Evolutionary conservation across 139 green algal genomes (phyloP).

Genomic region (Yamagishiella unicocca): DNA sequence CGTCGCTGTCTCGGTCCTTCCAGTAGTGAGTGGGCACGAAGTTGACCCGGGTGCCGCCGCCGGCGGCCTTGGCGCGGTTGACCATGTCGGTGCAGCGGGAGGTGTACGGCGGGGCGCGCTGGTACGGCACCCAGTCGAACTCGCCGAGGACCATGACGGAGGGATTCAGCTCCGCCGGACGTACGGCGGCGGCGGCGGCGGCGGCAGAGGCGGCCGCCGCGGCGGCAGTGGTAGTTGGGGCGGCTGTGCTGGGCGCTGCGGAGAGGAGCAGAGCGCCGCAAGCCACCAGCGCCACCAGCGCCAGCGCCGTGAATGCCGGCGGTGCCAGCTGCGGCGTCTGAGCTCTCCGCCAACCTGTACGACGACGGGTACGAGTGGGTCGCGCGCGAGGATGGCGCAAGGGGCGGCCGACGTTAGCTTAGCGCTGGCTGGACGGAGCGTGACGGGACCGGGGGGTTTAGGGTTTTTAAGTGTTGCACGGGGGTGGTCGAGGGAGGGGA

Average conservation of each 20-base stretch:
- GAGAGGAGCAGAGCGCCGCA: background rate
- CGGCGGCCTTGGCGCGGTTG: background rate
- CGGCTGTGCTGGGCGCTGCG: background rate
- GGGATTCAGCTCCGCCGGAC: constrained; percentile 34
- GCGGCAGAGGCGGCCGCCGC: background rate
- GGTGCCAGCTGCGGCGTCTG: too few relatives aligned
- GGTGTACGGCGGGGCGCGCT: constrained; percentile 40
- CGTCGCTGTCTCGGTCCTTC: background rate
- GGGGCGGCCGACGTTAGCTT: too few relatives aligned
- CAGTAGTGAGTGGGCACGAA: constrained; percentile 39
- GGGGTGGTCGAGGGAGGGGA: too few relatives aligned
- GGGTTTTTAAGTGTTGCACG: too few relatives aligned
- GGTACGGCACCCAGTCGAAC: constrained; percentile 52
- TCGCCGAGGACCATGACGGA: constrained; percentile 30
- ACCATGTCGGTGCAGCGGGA: constrained; percentile 53
- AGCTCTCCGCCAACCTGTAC: too few relatives aligned
- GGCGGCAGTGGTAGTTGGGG: background rate
- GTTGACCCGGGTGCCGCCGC: constrained; percentile 36
- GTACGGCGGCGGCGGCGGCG: background rate
- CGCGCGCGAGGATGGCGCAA: too few relatives aligned
- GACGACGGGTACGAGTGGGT: too few relatives aligned
- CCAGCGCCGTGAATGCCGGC: background rate
- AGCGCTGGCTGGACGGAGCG: too few relatives aligned
- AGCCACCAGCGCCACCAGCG: background rate
- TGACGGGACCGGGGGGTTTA: too few relatives aligned